A percentile compares a stretch with the other conserved stretches of the same genome.
Evolutionary conservation across 2,329 filamentous ascomycete genomes (phyloP).

Genomic region (Sporothrix dimorphospora): DNA sequence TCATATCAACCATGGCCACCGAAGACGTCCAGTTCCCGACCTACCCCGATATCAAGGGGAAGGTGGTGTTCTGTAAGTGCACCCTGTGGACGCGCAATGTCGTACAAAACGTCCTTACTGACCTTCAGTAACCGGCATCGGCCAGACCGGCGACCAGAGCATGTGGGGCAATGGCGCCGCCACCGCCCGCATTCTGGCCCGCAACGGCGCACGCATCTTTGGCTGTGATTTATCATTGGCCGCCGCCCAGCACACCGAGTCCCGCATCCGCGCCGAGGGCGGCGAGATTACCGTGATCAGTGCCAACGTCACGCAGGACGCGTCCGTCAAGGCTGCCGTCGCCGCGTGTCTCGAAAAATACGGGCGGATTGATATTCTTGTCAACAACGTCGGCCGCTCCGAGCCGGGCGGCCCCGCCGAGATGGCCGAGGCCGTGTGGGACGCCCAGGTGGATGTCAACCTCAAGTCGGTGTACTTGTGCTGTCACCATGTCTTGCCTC

Average conservation of each 20-base stretch:
- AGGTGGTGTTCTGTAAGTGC: not conserved
- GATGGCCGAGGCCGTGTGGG: slow-evolving; percentile 17
- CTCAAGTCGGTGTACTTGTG: slow-evolving; percentile 19
- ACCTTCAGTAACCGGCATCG: slow-evolving; percentile 13
- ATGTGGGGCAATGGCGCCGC: slow-evolving; percentile 24
- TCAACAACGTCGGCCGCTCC: slow-evolving; percentile 24
- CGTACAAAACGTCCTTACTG: not conserved
- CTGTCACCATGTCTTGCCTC: slow-evolving; percentile 14
- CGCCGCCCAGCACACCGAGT: slow-evolving; percentile 11
- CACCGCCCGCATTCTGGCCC: slow-evolving; percentile 14
- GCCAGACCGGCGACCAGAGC: slow-evolving; percentile 20
- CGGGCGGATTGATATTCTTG: slow-evolving; percentile 18
- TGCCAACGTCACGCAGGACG: slow-evolving; percentile 15
- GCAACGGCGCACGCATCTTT: slow-evolving; percentile 20
- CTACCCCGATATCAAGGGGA: slow-evolving; percentile 8
- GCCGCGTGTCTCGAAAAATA: slow-evolving; percentile 11
- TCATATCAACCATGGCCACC: not conserved
- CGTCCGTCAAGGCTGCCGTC: slow-evolving; percentile 14
- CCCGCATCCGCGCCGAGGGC: slow-evolving; percentile 12
- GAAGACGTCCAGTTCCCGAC: slow-evolving; percentile 1
- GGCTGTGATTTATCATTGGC: slow-evolving; percentile 13
- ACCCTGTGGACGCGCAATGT: not conserved
- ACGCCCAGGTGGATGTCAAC: slow-evolving; percentile 22
- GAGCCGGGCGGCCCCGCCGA: slow-evolving; percentile 18
- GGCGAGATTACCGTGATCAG: slow-evolving; percentile 15